A percentile compares a stretch with the other conserved stretches of the same genome.
These are phyloP conservation scores for Eremochloa ophiuroides DNA, from an alignment of 176 grass and related monocot species.

Conservation along the genomic window DNA sequence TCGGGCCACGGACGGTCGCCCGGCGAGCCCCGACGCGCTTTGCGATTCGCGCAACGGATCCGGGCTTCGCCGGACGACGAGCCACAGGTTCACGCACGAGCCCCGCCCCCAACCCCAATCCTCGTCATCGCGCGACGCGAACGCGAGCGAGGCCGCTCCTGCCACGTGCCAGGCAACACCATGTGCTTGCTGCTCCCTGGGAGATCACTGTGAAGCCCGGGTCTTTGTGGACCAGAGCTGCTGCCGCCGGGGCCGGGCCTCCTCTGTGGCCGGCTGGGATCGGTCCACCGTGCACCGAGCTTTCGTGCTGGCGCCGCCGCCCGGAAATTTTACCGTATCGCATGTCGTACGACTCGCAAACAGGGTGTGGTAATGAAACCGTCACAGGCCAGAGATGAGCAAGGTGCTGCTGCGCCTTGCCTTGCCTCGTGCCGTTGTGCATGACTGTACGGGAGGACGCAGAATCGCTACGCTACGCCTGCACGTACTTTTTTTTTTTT, in stretches of 20 bases:
- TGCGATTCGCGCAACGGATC: constrained; percentile 28
- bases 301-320: not conserved
- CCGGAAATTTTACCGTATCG: not conserved
- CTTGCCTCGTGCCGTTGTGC: constrained; percentile 23
- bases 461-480: not conserved
- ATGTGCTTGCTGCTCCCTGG: constrained; percentile 29
- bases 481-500: not conserved
- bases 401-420: constrained; percentile 20
- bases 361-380: constrained; percentile 1
- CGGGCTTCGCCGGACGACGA: not conserved
- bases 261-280: not conserved
- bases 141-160: not conserved
- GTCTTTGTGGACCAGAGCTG: constrained; percentile 24
- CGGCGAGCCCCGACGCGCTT: constrained; percentile 9
- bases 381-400: not conserved
- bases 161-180: constrained; percentile 51
- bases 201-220: constrained; percentile 10
- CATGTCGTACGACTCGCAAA: not conserved
- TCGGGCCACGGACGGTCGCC: constrained; percentile 38
- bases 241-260: not conserved
- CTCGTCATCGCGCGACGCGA: too few relatives aligned
- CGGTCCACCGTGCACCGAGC: constrained; percentile 30
- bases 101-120: not conserved
- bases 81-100: constrained; percentile 46
- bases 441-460: constrained; percentile 27